Evolutionary conservation across 257 asterid genomes (phyloP), one percentile per base, ranked within the genome.

Genomic region (Leptodermis oblonga): DNA sequence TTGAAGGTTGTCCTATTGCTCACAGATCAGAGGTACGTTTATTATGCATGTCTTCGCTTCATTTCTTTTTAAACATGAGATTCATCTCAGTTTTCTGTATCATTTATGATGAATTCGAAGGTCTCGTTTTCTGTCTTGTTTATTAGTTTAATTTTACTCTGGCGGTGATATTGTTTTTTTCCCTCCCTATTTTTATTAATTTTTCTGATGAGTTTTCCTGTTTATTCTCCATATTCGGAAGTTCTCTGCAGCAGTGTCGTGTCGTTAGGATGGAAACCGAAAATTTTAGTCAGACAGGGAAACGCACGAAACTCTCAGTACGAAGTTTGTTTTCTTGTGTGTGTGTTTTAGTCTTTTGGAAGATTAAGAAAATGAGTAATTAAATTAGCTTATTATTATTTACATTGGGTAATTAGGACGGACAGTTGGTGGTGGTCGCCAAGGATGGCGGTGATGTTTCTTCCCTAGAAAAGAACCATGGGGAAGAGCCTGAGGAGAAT

Each of bases 251-350:
- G 74, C 14, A 11, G 20, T 22, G 18, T 18, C n/a, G 67, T n/a
- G 45, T 62, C 31, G 11, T 7, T 36, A 65, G 78, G n/a, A 86
- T 89, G 96, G 92, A 82, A 76, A 65, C 2, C 25, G 90, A 66
- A 71, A 84, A 55, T 25, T 31, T 67, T 48, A 54, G 28, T 66
- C 81, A 67, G 70, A 80, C 62, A 65, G 77, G 75, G 69, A 90
- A 90, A 74, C 90, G 91, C 81, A 43, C 69, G 84, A 92, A 78
- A 79, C 55, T 56, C 66, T 82, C 85, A 62, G 96, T 92, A 86
- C 43, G 65, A 14, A 33, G n/a, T 33, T 33, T 4, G 30, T 52
- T 30, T 1, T 46, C 9, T 12, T 46, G 3, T 46, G 13, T 18
- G 12, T 31, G 18, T 26, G 12, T 36, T 20, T 18, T 2, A 9